Base-by-base conservation (phyloP, 1,284 basidiomycete species). In the Cystobasidium pallidum region DNA sequence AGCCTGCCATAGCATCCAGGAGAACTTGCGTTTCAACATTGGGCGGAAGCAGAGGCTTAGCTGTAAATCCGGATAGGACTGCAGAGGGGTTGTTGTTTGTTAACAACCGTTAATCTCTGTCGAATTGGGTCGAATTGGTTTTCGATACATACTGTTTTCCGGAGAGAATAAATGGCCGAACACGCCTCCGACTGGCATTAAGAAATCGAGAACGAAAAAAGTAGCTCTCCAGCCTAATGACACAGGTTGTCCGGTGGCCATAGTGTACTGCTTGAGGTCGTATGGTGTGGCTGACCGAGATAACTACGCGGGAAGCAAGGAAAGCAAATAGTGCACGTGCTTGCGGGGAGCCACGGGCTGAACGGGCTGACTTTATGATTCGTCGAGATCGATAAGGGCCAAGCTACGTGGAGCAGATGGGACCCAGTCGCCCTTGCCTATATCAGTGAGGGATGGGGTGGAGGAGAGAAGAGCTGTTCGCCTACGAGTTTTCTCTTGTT, bases 1-100 rank as follows among this genome's bases (percentile, higher is more conserved):
- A 67, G 10, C 66, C 66, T 47, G 66, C 66, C 55, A 58, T 57
- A 3, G 54, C 55, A 43, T 67, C 66, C 19, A 67, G 52, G 19
- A 67, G 66, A 10, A 67, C 66, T 32, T 67, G 66, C 2, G 66
- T 67, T 43, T 55, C 66, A 3, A 67, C 66, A n/a, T 21, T 45
- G 2, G 66, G 54, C 13, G 66, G 52, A 19, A 58, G 52, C 11
- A 28, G 19, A 24, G 66, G 66, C 36, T 28, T 57, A 58, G 66
- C 52, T 3, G 66, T 59, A 39, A 57, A 67, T 26, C 66, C 66
- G 10, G 66, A 67, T 17, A 67, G 55, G 36, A 67, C 51, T 47
- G 21, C 45, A 65, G 30, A 55, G 49, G 24, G 28, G 49, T 15
- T 19, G 28, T 49, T 39, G 32, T 15, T 39, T 17, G 34, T 13